Conservation (phyloP, 352 stramenopile species). For the Phytophthora constricta region DNA sequence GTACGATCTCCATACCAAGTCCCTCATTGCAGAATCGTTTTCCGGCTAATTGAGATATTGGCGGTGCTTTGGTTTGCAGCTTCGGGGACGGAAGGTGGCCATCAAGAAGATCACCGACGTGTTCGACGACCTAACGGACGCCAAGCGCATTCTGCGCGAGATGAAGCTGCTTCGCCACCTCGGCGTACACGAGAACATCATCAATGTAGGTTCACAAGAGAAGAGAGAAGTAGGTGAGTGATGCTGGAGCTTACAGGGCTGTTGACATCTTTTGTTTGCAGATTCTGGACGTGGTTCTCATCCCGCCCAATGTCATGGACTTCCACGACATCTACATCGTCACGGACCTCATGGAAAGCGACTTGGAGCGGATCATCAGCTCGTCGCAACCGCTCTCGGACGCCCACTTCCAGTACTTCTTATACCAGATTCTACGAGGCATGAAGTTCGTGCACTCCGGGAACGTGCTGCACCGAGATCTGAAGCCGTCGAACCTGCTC, state of each 20-base stretch:
- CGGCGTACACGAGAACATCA: conserved; percentile 92
- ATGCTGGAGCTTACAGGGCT: neutral
- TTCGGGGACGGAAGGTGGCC: conserved; percentile 85
- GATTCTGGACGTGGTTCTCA: conserved; percentile 86
- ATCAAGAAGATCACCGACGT: conserved; percentile 95
- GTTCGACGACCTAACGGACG: conserved; percentile 93
- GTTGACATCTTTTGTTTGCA: conserved; percentile 17
- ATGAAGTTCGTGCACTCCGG: conserved; percentile 99
- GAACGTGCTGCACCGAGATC: conserved; percentile 92
- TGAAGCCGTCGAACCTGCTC: conserved; percentile 91
- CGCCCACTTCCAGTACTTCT: conserved; percentile 90
- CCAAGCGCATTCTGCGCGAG: conserved; percentile 93
- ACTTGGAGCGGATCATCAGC: conserved; percentile 93
- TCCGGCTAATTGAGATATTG: neutral
- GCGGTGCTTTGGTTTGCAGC: conserved; percentile 36
- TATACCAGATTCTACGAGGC: conserved; percentile 93
- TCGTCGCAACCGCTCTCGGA: conserved; percentile 87
- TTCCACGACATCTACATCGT: conserved; percentile 93
- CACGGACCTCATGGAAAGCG: conserved; percentile 92
- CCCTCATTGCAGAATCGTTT: neutral
- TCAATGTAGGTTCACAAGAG: conserved; percentile 57
- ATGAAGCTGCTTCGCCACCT: conserved; percentile 94
- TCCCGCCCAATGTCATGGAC: conserved; percentile 85
- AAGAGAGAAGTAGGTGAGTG: neutral
- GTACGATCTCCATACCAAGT: conserved; percentile 36